Conservation (phyloP, 805 yeast genomes). For the Suhomyces prunicola region DNA sequence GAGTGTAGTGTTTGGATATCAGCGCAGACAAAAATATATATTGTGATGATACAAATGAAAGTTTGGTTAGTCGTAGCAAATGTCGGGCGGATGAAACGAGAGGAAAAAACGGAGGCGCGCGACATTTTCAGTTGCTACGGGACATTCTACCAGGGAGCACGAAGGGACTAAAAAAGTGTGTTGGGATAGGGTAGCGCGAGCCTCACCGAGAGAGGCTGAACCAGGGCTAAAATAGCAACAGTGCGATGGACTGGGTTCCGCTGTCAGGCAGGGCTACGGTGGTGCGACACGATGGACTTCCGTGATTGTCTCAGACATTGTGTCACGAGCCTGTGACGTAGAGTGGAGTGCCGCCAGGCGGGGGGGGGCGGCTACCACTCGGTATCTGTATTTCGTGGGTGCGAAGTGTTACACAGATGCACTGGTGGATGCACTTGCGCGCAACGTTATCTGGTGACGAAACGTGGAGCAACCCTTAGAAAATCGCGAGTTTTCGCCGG, state of each 20-base stretch:
- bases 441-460: too few relatives aligned
- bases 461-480: too few relatives aligned
- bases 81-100: not conserved
- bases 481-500: not conserved
- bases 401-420: too few relatives aligned
- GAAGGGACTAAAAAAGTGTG: not conserved
- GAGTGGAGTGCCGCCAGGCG: too few relatives aligned
- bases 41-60: not conserved
- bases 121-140: conserved; percentile 5
- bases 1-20: not conserved
- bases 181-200: not conserved
- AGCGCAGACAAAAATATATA: not conserved
- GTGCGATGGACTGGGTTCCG: not conserved
- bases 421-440: too few relatives aligned
- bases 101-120: conserved; percentile 1
- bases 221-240: not conserved
- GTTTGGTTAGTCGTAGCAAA: not conserved
- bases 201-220: not conserved
- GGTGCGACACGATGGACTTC: not conserved
- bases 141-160: not conserved
- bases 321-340: not conserved
- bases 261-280: not conserved
- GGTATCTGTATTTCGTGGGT: too few relatives aligned
- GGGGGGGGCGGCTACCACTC: too few relatives aligned
- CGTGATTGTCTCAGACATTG: not conserved